Conservation (phyloP, 2,329 filamentous ascomycete genomes). For the Colletotrichum abscissum region DNA sequence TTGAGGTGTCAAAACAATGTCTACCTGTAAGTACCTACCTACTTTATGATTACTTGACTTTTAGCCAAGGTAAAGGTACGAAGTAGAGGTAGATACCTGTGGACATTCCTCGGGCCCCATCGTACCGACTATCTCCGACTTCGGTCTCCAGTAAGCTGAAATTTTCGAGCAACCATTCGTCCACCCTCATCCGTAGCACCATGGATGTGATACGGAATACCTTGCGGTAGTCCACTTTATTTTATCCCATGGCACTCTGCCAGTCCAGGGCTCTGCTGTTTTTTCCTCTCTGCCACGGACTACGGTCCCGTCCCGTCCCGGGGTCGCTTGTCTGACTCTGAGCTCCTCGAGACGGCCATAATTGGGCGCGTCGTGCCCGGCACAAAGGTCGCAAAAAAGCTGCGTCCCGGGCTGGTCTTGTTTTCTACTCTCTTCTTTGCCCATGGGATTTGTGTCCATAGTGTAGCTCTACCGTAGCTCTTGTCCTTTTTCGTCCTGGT, state of each 20-base stretch:
- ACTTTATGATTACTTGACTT: no score
- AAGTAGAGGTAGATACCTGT: no score
- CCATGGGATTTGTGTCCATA: slow-evolving; percentile 9
- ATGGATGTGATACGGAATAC: no score
- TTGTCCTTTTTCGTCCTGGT: not conserved
- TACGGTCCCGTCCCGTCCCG: not conserved
- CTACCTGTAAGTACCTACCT: no score
- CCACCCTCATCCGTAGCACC: not conserved
- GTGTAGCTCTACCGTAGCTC: not conserved
- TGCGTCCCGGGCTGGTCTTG: not conserved
- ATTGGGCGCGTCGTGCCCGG: slow-evolving; percentile 13
- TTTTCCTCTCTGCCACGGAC: not conserved
- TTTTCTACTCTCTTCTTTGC: not conserved
- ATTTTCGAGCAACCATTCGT: slow-evolving; percentile 30
- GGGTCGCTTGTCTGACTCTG: not conserved
- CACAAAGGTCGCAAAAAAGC: not conserved
- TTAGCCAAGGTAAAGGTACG: not conserved
- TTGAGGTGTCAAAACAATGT: not conserved
- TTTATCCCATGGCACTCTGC: not conserved
- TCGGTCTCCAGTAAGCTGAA: slow-evolving; percentile 34
- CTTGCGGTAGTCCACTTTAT: slow-evolving; percentile 13
- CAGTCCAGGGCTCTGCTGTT: no score
- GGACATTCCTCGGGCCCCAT: slow-evolving; percentile 25
- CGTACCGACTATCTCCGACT: slow-evolving; percentile 36
- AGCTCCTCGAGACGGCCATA: not conserved